These are phyloP conservation scores for Kernera saxatilis DNA, from an alignment of 345 rosid genomes.

Conservation along the genomic window DNA sequence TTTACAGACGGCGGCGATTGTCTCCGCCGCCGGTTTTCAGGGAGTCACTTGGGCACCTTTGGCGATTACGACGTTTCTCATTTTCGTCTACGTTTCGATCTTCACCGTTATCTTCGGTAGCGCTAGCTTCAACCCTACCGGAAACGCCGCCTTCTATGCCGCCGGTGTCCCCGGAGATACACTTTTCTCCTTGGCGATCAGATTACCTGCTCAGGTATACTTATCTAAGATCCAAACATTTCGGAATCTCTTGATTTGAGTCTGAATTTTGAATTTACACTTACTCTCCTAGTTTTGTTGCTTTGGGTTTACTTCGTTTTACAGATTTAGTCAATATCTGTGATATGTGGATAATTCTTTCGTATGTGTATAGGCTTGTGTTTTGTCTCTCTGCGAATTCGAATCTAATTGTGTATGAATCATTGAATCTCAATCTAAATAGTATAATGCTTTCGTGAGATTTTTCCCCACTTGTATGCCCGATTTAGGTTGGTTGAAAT, in stretches of 20 bases:
- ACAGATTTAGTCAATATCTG: not conserved
- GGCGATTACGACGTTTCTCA: conserved; percentile 45
- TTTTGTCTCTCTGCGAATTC: not conserved
- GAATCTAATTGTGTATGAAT: conserved; percentile 1
- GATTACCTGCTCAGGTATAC: conserved; percentile 86
- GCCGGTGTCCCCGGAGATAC: conserved; percentile 73
- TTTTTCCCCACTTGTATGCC: conserved; percentile 4
- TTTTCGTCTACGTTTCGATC: conserved; percentile 62
- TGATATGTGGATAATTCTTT: not conserved
- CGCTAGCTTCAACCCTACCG: conserved; percentile 91
- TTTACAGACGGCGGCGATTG: conserved; percentile 45
- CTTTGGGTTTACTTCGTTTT: not conserved
- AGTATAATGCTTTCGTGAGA: conserved; percentile 14
- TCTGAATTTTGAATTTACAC: not conserved
- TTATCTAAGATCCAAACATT: conserved; percentile 1
- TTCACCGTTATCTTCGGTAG: conserved; percentile 71
- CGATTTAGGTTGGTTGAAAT: not conserved
- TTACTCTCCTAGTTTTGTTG: not conserved
- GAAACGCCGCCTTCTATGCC: conserved; percentile 74
- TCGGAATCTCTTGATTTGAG: not conserved
- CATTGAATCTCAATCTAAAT: not conserved
- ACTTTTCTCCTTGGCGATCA: conserved; percentile 78
- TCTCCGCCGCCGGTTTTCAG: conserved; percentile 43
- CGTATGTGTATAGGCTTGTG: not conserved
- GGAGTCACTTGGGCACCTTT: conserved; percentile 46